Conservation (phyloP, 208 protist genomes). For the Acanthamoeba royreba region DNA sequence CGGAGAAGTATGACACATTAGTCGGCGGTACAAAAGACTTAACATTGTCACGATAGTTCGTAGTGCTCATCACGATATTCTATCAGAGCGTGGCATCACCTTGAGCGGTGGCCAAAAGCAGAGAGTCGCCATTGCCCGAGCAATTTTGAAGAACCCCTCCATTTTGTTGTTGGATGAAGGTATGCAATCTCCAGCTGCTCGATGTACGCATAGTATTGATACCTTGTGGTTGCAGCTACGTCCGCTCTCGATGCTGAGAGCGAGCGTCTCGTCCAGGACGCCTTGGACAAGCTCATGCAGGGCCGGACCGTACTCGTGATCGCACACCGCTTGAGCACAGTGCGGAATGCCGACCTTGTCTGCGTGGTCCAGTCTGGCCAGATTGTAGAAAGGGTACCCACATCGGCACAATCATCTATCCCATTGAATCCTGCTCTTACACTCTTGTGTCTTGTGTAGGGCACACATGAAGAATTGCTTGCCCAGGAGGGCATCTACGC, state of each 20-base stretch:
- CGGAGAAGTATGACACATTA: slow-evolving; percentile 63
- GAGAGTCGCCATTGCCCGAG: slow-evolving; percentile 88
- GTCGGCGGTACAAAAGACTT: background rate
- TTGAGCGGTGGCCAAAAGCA: slow-evolving; percentile 75
- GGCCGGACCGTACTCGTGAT: slow-evolving; percentile 76
- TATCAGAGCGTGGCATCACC: slow-evolving; percentile 15
- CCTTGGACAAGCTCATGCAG: slow-evolving; percentile 55
- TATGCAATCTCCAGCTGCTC: background rate
- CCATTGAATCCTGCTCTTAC: background rate
- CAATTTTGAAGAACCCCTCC: slow-evolving; percentile 87
- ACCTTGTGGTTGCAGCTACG: slow-evolving; percentile 45
- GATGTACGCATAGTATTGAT: background rate
- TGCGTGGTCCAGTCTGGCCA: slow-evolving; percentile 82
- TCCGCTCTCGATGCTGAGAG: slow-evolving; percentile 76
- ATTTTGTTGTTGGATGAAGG: slow-evolving; percentile 80
- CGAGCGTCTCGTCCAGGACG: slow-evolving; percentile 71
- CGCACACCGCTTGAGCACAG: slow-evolving; percentile 79
- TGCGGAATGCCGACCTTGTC: slow-evolving; percentile 79
- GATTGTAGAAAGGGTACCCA: slow-evolving; percentile 75
- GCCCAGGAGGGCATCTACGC: background rate
- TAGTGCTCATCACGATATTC: background rate
- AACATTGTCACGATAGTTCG: background rate
- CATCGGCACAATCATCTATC: too few species aligned
- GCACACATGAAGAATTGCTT: background rate
- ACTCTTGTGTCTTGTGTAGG: background rate